phyloP scores from a whole-genome alignment of 306 rosid species.

The Calophaca sinica region DNA sequence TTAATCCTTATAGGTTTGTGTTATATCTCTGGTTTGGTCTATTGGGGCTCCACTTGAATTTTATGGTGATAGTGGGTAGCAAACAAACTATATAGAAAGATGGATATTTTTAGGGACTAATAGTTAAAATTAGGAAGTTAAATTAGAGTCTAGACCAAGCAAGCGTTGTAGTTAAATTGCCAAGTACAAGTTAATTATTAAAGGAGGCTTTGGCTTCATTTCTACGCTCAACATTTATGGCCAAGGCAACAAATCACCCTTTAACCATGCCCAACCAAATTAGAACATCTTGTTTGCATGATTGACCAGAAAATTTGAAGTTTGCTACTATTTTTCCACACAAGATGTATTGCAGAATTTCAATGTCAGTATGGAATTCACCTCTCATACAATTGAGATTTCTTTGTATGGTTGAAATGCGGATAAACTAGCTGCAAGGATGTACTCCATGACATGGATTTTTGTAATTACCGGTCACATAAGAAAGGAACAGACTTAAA shows the following conservation, averaged over 20 bases:
- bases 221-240: slow-evolving; percentile 26
- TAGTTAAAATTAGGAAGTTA: slow-evolving; percentile 20
- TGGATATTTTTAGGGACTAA: slow-evolving; percentile 19
- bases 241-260: slow-evolving; percentile 12
- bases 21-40: no score
- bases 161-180: slow-evolving; percentile 23
- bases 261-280: slow-evolving; percentile 34
- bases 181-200: background rate
- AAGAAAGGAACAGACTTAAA: no score
- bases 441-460: no score
- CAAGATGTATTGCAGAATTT: no score
- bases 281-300: slow-evolving; percentile 34
- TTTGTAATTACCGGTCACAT: no score
- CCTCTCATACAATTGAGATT: no score
- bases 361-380: no score
- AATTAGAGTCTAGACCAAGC: slow-evolving; percentile 28
- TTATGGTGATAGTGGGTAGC: no score
- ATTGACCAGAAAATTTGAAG: slow-evolving; percentile 1
- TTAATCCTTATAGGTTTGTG: no score
- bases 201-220: slow-evolving; percentile 22
- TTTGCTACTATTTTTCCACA: background rate
- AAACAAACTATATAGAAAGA: background rate
- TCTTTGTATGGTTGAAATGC: no score
- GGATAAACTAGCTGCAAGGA: no score
- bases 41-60: no score